Percentiles rank a stretch among this genome's conserved stretches.
Evolutionary conservation across 495 filamentous ascomycete genomes (phyloP).

Genomic region (Lasiosphaeria hispida): DNA sequence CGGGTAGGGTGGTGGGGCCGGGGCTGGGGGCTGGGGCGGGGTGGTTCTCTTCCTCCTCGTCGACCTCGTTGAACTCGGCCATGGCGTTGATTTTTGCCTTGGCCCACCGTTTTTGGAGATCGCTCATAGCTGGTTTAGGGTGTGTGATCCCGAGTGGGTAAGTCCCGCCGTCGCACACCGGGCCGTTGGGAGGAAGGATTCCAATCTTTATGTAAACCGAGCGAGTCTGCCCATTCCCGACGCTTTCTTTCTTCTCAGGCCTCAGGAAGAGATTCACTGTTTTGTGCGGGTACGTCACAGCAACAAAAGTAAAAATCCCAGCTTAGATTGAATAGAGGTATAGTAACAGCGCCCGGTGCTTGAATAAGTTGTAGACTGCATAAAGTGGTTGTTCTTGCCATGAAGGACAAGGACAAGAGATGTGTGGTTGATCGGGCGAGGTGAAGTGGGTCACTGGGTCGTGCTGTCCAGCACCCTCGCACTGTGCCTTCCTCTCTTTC

Average conservation of each 20-base stretch:
- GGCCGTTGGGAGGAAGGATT: too few relatives aligned
- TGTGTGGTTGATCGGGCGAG: too few relatives aligned
- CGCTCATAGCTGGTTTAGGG: slow-evolving; percentile 61
- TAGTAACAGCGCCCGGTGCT: neutral
- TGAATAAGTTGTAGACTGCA: too few relatives aligned
- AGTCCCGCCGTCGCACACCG: neutral
- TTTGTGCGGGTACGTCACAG: neutral
- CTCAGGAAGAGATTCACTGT: neutral
- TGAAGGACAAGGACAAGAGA: too few relatives aligned
- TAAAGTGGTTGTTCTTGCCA: too few relatives aligned
- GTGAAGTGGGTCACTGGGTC: neutral
- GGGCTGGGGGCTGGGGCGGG: neutral
- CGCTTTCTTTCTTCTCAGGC: too few relatives aligned
- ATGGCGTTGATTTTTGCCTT: slow-evolving; percentile 66
- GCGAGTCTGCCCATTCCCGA: too few relatives aligned
- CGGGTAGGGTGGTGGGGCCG: neutral
- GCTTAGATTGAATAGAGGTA: neutral
- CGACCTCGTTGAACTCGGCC: slow-evolving; percentile 51
- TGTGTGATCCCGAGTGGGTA: neutral
- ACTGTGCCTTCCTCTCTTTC: neutral
- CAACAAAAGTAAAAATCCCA: neutral
- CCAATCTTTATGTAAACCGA: too few relatives aligned
- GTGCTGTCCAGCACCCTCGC: neutral
- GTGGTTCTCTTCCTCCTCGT: slow-evolving; percentile 39
- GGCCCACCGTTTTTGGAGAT: slow-evolving; percentile 79